Evolutionary conservation across 306 rosid genomes (phyloP).

Genomic region (Dalbergia cultrata): DNA sequence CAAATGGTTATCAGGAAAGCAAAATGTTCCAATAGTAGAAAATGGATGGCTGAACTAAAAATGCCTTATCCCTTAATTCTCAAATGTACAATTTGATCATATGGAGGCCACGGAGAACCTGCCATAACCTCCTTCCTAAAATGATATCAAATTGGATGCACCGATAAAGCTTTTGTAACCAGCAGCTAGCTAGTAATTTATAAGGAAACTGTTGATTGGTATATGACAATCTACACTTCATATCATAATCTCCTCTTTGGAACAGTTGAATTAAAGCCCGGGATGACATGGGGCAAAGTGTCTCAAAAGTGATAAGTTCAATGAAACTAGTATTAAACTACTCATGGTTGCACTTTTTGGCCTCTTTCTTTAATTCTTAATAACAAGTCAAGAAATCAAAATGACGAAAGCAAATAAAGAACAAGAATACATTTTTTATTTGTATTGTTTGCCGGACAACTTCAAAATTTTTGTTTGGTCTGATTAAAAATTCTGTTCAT

Average conservation of each 20-base stretch:
- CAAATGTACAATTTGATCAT: not conserved
- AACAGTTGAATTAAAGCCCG: conserved; percentile 22
- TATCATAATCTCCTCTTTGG: conserved; percentile 22
- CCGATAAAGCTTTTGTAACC: not conserved
- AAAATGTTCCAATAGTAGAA: not conserved
- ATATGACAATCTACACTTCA: not conserved
- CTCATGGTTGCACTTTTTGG: conserved; percentile 11
- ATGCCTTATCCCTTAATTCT: not conserved
- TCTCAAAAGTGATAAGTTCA: conserved; percentile 42
- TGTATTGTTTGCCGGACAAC: not conserved
- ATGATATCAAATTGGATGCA: not conserved
- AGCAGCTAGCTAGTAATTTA: conserved; percentile 1
- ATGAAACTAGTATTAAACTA: not conserved
- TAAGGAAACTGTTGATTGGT: not conserved
- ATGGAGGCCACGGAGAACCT: not conserved
- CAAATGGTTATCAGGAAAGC: not conserved
- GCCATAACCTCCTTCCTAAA: not conserved
- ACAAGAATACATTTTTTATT: not conserved
- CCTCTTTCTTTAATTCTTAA: not conserved
- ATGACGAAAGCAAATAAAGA: not conserved
- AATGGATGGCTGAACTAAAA: not conserved
- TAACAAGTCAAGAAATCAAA: not conserved
- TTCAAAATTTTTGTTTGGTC: conserved; percentile 2
- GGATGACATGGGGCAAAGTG: conserved; percentile 31
- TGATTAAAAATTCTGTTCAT: not conserved